Percentiles rank a stretch among this genome's conserved stretches.
Evolutionary conservation across 2,329 filamentous ascomycete genomes (phyloP).

Genomic region (Trichoderma sp.): DNA sequence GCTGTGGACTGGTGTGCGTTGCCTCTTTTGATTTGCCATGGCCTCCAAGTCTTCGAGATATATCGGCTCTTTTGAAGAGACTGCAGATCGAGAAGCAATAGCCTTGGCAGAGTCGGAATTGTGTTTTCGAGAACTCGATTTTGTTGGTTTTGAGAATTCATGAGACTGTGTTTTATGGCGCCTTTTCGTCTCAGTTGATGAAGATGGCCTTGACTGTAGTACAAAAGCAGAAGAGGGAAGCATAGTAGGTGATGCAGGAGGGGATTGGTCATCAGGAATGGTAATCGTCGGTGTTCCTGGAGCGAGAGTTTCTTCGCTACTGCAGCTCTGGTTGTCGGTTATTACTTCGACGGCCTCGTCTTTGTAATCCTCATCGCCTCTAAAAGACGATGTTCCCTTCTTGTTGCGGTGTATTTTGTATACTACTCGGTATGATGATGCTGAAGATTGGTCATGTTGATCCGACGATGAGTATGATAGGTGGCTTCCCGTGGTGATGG

Average conservation of each 20-base stretch:
- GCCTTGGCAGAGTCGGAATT: slow-evolving; percentile 4
- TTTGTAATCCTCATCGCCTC: slow-evolving; percentile 33
- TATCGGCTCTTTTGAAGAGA: slow-evolving; percentile 25
- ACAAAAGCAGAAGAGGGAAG: not conserved
- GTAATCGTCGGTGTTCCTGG: slow-evolving; percentile 4
- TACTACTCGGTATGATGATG: slow-evolving; percentile 52
- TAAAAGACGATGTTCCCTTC: slow-evolving; percentile 42
- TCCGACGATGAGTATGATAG: slow-evolving; percentile 21
- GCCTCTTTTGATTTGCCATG: slow-evolving; percentile 48
- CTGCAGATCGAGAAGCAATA: slow-evolving; percentile 9
- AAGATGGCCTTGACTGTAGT: not conserved
- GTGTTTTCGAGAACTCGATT: slow-evolving; percentile 14
- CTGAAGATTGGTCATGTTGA: slow-evolving; percentile 24
- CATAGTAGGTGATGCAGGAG: slow-evolving; percentile 3
- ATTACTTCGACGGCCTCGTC: slow-evolving; percentile 27
- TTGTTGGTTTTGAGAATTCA: slow-evolving; percentile 17
- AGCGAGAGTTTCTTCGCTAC: slow-evolving; percentile 1
- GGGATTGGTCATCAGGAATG: not conserved
- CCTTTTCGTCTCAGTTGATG: not conserved
- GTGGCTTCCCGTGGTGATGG: slow-evolving; percentile 19
- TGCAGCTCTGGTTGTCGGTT: not conserved
- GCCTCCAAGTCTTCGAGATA: slow-evolving; percentile 11
- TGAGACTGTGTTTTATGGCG: not conserved
- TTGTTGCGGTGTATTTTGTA: slow-evolving; percentile 58
- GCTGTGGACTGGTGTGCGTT: slow-evolving; percentile 36